These are phyloP conservation scores for Eudorina sp. DNA, from an alignment of 139 green algal species.

Conservation along the genomic window DNA sequence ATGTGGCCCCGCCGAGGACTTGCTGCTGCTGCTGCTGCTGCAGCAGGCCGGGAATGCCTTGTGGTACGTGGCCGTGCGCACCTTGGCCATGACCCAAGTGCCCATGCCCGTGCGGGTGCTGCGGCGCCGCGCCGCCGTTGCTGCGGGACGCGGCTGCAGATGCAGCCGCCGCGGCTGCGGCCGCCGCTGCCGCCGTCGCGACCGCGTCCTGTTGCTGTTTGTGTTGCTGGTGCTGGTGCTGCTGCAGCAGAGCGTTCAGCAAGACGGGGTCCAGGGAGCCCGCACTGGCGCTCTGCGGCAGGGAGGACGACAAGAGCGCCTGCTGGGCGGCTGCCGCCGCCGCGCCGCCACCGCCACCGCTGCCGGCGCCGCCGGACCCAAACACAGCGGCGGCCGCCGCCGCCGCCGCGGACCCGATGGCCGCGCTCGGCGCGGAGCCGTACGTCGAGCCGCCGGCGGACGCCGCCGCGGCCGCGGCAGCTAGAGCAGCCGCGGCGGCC, in stretches of 20 bases:
- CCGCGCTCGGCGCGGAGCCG: not conserved
- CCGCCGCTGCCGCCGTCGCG: not conserved
- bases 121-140: not conserved
- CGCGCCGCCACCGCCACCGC: not conserved
- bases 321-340: not conserved
- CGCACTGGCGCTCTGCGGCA: not conserved
- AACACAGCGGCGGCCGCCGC: slow-evolving; percentile 24
- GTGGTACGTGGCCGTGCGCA: too few relatives aligned
- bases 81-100: too few relatives aligned
- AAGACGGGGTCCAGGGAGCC: not conserved
- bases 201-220: slow-evolving; percentile 19
- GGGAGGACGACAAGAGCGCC: not conserved
- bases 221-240: slow-evolving; percentile 31
- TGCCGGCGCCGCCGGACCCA: not conserved
- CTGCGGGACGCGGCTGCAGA: not conserved
- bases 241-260: not conserved
- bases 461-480: not conserved
- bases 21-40: not conserved
- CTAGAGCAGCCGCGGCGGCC: not conserved
- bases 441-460: not conserved
- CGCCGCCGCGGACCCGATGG: slow-evolving; percentile 11
- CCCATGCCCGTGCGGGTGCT: not conserved
- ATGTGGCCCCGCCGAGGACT: too few relatives aligned
- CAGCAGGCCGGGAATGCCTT: too few relatives aligned
- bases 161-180: slow-evolving; percentile 21